phyloP scores from a whole-genome alignment of 225 moss, liverwort and hornwort genomes.

The Polytrichum commune region DNA sequence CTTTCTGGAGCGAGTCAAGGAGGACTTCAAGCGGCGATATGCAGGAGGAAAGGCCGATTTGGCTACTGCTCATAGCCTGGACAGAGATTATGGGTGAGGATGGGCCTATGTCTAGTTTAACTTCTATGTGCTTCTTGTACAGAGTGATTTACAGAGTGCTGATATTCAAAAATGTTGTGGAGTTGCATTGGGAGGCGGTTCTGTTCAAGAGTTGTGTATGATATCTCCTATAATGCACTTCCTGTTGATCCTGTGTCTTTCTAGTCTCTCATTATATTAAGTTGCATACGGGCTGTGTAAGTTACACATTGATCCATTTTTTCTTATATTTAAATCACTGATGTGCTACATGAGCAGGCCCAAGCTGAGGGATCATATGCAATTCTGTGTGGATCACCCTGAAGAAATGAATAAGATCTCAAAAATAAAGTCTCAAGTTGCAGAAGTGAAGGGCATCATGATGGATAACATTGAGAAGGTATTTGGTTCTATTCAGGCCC shows the following conservation, averaged over 20 bases:
- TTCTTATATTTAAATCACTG: no score
- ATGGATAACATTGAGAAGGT: constrained; percentile 73
- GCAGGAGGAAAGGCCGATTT: constrained; percentile 53
- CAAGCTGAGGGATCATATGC: constrained; percentile 65
- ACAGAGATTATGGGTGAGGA: constrained; percentile 56
- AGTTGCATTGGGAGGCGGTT: no score
- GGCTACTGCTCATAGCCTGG: constrained; percentile 53
- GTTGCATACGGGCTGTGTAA: no score
- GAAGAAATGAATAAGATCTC: constrained; percentile 70
- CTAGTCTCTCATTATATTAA: no score
- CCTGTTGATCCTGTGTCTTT: no score
- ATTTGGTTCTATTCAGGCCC: background rate
- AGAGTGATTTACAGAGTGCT: no score
- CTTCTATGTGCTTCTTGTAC: no score
- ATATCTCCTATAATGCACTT: no score
- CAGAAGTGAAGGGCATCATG: constrained; percentile 69
- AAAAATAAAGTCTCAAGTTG: constrained; percentile 64
- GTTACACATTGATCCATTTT: no score
- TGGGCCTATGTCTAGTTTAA: background rate
- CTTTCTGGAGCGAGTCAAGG: constrained; percentile 62
- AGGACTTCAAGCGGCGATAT: constrained; percentile 59
- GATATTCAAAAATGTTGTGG: no score
- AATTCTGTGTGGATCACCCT: constrained; percentile 62
- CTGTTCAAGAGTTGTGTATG: no score
- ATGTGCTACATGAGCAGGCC: constrained; percentile 16